Base-by-base conservation (phyloP, 495 filamentous ascomycete species). In the Cercophora sp. region DNA sequence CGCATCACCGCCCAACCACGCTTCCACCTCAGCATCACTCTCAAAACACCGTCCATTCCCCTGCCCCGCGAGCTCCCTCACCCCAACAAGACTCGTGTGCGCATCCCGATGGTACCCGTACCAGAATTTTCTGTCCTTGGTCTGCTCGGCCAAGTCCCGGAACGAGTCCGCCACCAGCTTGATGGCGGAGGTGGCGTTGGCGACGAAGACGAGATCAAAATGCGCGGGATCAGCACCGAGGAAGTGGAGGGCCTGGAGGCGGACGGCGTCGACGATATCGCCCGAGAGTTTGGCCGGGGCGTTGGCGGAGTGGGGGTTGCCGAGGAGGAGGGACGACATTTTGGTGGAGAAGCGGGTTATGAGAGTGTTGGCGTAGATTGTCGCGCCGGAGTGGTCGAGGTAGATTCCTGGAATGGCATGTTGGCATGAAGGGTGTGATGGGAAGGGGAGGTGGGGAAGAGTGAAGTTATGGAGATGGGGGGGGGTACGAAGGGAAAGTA, bases 171-270 rank as follows among this genome's bases (percentile, higher is more conserved):
- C 77, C 19, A 91, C 88, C 2, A 89, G 69, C 67, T 96, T 97
- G 51, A 96, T 87, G 10, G 81, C 92, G 1, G 90, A 91, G 0
- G 92, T 96, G 26, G 92, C 87, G 65, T 96, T 97, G 29, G 89
- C 82, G 51, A 91, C 88, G 66, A 97, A 97, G 19, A 96, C 79
- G 15, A 97, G 68, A 61, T 96, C 92, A 62, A 89, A 97, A 18
- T 86, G 76, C 4, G 83, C 79, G 1, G 90, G 89, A 57, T 89
- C 82, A 1, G 91, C 92, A 40, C 89, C 85, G 67, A 96, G 91
- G 66, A 92, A 89, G 48, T 84, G 86, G 51, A 91, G 83, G 4
- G 79, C 81, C 51, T 79, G 73, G 39, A 70, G 60, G n/a, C 87
- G 73, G 6, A 85, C 75, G 4, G 67, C 59, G 46, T 87, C 80